Evolutionary conservation across 75 land plant species (phyloP), one percentile per base, ranked within the genome.

Genomic region (Picea sitchensis): DNA sequence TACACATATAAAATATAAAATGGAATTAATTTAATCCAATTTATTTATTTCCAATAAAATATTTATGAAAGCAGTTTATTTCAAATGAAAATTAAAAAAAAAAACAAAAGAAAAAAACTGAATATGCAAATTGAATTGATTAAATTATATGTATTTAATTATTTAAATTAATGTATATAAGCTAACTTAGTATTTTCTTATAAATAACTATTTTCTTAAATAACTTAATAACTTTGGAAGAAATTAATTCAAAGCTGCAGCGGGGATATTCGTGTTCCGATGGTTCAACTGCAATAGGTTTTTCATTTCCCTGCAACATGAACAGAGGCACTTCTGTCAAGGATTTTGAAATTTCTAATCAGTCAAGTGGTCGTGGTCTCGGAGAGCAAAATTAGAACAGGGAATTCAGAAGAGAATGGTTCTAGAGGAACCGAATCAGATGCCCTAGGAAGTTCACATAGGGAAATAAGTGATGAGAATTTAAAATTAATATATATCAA

Each of bases 401-500:
- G 21, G 47, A n/a, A 36, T 69, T 41, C 73, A 47, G 4, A 41
- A 20, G 65, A 79, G 65, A 60, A 87, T 71, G 86, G 88, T 58
- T 90, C 94, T n/a, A 75, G 75, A 62, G 82, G 87, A 1, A 81
- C 78, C 54, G 89, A 85, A 11, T 81, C 85, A 9, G 90, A 86
- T 20, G 81, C 74, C 1, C 75, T 80, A 34, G 76, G 81, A 67
- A 30, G 77, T 44, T 93, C 94, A 13, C 88, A 86, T 84, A 86
- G 84, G 77, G 92, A 91, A 81, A 81, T 84, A 64, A 73, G 76
- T 41, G 94, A 93, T 3, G 89, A 83, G n/a, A 86, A 88, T 63
- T 81, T 90, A 30, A 81, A 94, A 72, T 74, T 92, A 17, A 78
- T 95, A 1, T 91, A 85, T 77, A 85, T 98, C 61, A 87, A 93